Base-by-base conservation (phyloP, 2,329 filamentous ascomycete genomes). In the Alternaria ventricosa region DNA sequence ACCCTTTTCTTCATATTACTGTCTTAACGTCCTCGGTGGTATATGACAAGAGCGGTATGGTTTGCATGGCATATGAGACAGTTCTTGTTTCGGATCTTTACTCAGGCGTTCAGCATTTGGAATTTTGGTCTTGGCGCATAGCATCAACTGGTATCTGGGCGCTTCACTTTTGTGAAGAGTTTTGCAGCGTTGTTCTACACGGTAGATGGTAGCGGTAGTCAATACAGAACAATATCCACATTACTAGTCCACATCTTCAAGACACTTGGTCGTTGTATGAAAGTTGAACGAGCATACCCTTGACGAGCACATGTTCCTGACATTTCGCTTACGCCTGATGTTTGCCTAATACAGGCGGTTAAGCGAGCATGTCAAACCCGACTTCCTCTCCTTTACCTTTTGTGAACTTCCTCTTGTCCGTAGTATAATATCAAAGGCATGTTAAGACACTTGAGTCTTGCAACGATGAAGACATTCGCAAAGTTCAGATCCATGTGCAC, bases 81-180 rank as follows among this genome's bases (percentile, higher is more conserved):
- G 12, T 33, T 10, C n/a, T 12, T 23, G 60, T 61, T 58, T 58
- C 46, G 55, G 55, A 46, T 53, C 47, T 43, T 18, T 18, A 51
- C 7, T 23, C 27, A 53, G 36, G 41, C 36, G 36, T 47, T 54
- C 20, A 10, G 30, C 49, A 53, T 53, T 53, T 53, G 49, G 33
- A 30, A 53, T 36, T 53, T 23, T 53, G 49, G 28, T 23, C 49
- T 53, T 53, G 49, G 49, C 49, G 30, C 30, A 41, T 22, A 23
- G 20, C 28, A 22, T 11, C 9, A 18, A 53, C 13, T 28, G 43
- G 18, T 22, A 44, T 44, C 18, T 45, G 18, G 25, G 27, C 18
- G 44, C 25, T 36, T 44, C 33, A 23, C 18, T n/a, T 51, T 25
- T 33, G n/a, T 53, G 20, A 53, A 30, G 20, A 53, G 36, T 53